These are phyloP conservation scores for Hericium coralloides DNA, from an alignment of 768 basidiomycete species.

Conservation along the genomic window DNA sequence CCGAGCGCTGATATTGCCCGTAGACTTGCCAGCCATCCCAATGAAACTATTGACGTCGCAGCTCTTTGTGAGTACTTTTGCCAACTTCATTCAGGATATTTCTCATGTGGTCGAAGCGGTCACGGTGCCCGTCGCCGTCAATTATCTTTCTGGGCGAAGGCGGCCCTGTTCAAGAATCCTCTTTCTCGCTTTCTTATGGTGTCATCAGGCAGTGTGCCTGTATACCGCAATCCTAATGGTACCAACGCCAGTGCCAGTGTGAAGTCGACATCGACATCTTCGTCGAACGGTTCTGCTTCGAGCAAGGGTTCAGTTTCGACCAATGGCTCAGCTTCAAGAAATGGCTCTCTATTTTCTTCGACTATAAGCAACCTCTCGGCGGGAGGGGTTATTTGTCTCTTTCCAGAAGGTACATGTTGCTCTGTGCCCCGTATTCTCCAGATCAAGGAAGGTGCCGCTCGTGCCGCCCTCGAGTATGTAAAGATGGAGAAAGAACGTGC, in stretches of 20 bases:
- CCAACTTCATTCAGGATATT: not conserved
- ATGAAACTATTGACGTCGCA: constrained; percentile 59
- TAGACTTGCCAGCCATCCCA: constrained; percentile 36
- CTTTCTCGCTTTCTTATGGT: constrained; percentile 61
- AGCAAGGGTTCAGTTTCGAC: not conserved
- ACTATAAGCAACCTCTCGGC: constrained; percentile 76
- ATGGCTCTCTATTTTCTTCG: constrained; percentile 59
- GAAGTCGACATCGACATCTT: not conserved
- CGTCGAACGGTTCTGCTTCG: too few species aligned
- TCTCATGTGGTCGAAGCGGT: constrained; percentile 37
- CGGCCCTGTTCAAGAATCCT: constrained; percentile 74
- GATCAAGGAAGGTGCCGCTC: constrained; percentile 88
- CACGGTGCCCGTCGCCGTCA: constrained; percentile 73
- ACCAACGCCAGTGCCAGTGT: constrained; percentile 41
- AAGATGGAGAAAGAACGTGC: not conserved
- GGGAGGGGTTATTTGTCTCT: constrained; percentile 65
- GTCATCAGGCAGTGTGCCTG: constrained; percentile 90
- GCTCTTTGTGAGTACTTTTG: constrained; percentile 26
- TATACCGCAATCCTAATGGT: constrained; percentile 90
- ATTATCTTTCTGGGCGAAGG: constrained; percentile 91
- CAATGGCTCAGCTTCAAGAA: not conserved
- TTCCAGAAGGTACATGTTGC: constrained; percentile 91
- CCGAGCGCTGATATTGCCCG: constrained; percentile 28
- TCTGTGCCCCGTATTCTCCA: constrained; percentile 92
- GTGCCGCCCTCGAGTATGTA: constrained; percentile 51